Conservation (phyloP, 78 protist genomes). For the Dictyostelium firmibasis region DNA sequence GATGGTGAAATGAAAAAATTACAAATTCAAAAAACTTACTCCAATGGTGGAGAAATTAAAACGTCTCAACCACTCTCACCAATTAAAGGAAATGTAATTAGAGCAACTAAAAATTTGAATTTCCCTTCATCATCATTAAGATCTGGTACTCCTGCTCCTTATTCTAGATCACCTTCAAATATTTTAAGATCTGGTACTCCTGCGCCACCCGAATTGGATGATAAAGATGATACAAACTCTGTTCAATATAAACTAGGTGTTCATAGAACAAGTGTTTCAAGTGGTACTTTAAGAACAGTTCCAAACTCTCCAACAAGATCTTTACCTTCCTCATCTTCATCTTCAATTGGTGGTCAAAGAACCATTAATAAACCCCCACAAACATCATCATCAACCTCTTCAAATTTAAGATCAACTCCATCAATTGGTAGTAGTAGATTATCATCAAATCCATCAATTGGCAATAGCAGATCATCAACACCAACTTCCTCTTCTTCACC, state of each 20-base stretch:
- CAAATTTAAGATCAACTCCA: not conserved
- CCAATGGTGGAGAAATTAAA: slow-evolving; percentile 12
- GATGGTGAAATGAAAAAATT: slow-evolving; percentile 41
- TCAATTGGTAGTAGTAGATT: not conserved
- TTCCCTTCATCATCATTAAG: not conserved
- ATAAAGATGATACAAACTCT: not conserved
- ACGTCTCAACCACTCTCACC: slow-evolving; percentile 57
- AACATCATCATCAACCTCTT: not conserved
- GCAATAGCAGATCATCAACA: not conserved
- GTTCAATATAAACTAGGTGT: slow-evolving; percentile 62
- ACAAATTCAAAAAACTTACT: slow-evolving; percentile 54
- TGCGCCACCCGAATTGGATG: not conserved
- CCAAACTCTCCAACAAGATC: not conserved
- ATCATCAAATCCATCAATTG: not conserved
- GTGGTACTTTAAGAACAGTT: slow-evolving; percentile 57
- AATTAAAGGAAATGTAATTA: slow-evolving; percentile 14
- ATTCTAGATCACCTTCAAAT: not conserved
- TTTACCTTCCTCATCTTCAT: too few relatives aligned
- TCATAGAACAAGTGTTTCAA: slow-evolving; percentile 37
- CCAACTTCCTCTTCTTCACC: not conserved
- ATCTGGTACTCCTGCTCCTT: slow-evolving; percentile 73
- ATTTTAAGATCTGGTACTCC: slow-evolving; percentile 26
- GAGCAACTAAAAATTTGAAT: slow-evolving; percentile 37
- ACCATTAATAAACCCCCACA: not conserved
- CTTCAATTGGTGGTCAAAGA: not conserved